Evolutionary conservation across 805 yeast genomes (phyloP).

Genomic region (Hanseniaspora occidentalis): DNA sequence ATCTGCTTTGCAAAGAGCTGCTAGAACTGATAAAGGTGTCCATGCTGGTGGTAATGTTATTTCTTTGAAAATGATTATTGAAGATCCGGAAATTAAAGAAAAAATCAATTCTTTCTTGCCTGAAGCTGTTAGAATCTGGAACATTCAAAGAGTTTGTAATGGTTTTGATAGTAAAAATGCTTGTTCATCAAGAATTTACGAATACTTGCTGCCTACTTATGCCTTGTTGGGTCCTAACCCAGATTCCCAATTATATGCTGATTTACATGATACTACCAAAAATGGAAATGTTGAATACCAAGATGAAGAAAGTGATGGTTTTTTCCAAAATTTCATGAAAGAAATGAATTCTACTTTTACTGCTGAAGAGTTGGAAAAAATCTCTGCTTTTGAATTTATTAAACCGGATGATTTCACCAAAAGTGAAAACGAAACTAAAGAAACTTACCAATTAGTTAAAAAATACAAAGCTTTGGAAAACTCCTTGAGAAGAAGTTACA

Average conservation of each 20-base stretch:
- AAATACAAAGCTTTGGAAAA: constrained; percentile 53
- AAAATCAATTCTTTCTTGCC: constrained; percentile 72
- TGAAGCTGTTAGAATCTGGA: constrained; percentile 86
- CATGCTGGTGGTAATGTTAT: constrained; percentile 95
- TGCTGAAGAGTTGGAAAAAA: constrained; percentile 16
- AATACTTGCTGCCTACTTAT: constrained; percentile 85
- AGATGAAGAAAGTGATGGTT: constrained; percentile 57
- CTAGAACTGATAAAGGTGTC: constrained; percentile 89
- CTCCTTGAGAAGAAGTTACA: constrained; percentile 50
- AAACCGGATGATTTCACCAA: constrained; percentile 8
- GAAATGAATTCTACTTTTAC: constrained; percentile 25
- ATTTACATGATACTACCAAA: constrained; percentile 29
- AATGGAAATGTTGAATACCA: constrained; percentile 5
- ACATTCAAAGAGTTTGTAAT: constrained; percentile 75
- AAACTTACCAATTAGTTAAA: constrained; percentile 29
- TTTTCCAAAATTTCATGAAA: constrained; percentile 50
- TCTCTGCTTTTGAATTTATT: constrained; percentile 14
- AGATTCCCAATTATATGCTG: constrained; percentile 46
- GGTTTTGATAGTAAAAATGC: constrained; percentile 88
- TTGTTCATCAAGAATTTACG: constrained; percentile 94
- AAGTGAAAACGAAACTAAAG: constrained; percentile 18
- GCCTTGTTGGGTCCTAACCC: constrained; percentile 88
- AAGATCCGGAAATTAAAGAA: constrained; percentile 53
- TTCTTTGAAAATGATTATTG: constrained; percentile 71
- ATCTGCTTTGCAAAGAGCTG: constrained; percentile 76